Conservation (phyloP, 352 stramenopile species). For the Aphanomyces stellatus region DNA sequence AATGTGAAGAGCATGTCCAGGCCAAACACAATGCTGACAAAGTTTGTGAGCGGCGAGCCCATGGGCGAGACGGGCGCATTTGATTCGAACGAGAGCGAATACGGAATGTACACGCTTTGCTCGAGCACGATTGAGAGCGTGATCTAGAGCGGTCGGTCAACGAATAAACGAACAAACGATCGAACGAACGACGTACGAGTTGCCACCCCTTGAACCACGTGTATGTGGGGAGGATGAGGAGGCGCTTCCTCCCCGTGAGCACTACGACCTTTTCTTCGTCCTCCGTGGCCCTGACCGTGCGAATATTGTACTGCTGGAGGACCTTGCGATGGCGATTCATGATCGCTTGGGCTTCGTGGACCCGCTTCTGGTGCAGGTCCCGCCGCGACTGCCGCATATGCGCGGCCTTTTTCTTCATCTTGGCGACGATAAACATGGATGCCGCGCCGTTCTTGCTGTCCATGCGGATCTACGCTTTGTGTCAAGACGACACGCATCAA, state of each 20-base stretch:
- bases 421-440: neutral
- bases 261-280: conserved; percentile 29
- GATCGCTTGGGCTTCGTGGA: conserved; percentile 43
- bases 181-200: conserved; percentile 30
- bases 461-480: neutral
- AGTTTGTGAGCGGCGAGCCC: neutral
- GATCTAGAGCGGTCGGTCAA: conserved; percentile 21
- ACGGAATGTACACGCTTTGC: conserved; percentile 65
- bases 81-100: conserved; percentile 47
- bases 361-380: conserved; percentile 23
- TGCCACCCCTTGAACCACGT: conserved; percentile 68
- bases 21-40: conserved; percentile 47
- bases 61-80: conserved; percentile 28
- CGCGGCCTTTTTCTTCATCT: conserved; percentile 7
- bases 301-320: conserved; percentile 66
- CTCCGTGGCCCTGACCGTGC: conserved; percentile 37
- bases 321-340: conserved; percentile 65
- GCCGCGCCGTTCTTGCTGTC: neutral
- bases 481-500: neutral
- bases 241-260: conserved; percentile 25
- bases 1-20: conserved; percentile 65
- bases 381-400: neutral
- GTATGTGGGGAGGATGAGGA: conserved; percentile 67
- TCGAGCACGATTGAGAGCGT: conserved; percentile 71
- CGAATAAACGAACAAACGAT: neutral